Evolutionary conservation across 495 filamentous ascomycete genomes (phyloP), one percentile per base, ranked within the genome.

Genomic region (Tuber magnatum): DNA sequence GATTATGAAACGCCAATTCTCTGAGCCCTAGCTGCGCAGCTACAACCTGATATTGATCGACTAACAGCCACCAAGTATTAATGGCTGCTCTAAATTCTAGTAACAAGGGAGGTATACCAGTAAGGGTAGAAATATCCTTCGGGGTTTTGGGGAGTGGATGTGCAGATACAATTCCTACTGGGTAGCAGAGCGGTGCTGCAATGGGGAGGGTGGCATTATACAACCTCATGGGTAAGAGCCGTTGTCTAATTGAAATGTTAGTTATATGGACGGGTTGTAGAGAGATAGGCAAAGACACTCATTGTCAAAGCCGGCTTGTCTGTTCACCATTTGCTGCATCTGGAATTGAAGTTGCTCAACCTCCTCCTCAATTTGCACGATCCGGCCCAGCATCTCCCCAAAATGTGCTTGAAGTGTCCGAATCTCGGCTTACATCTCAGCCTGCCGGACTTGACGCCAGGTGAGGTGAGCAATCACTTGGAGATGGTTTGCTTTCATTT

Each of bases 21-120:
- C 40, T 51, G 42, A 76, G 70, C 42, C 74, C 32, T 38, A 69
- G 51, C 32, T 32, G 41, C 42, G 42, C 41, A 51, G 73, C 69
- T n/a, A 18, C 38, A 42, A 44, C 70, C 39, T 68, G 28, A 18
- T 28, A 73, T 65, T 73, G 56, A 65, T 68, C 39, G 28, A 14
- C 32, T 68, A 41, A 73, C 38, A 68, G 35, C 39, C 51, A 38
- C 69, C n/a, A 68, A 73, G 46, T 20, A 73, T 73, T 68, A 68
- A 68, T 3, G 39, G 46, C 43, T 32, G 38, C 22, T 42, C n/a
- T 41, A 24, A 38, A 73, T n/a, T 68, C 51, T 24, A 39, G 1
- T 42, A 68, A 41, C 69, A 65, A 68, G 72, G 8, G 44, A 73
- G 38, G 39, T 65, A 20, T 73, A 73, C 72, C 22, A 68, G 51